Conservation (phyloP, 139 green algal species). For the Coelastrella sp. region DNA sequence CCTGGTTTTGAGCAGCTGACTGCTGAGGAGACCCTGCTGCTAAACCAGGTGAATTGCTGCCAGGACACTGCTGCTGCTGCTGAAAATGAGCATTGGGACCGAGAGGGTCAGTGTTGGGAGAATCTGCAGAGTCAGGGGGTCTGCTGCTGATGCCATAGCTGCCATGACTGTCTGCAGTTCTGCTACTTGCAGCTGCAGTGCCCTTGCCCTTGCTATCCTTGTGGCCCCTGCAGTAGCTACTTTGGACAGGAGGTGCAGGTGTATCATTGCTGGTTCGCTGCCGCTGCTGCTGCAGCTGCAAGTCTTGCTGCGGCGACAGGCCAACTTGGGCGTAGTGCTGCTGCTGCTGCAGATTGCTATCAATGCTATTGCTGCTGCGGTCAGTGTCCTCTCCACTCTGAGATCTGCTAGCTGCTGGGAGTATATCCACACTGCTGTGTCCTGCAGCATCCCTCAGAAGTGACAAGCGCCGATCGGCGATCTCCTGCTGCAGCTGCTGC, state of each 20-base stretch:
- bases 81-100: not conserved
- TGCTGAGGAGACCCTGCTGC: not conserved
- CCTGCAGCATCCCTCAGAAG: constrained; percentile 25
- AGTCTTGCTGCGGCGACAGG: not conserved
- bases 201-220: not conserved
- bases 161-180: not conserved
- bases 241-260: not conserved
- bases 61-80: constrained; percentile 5
- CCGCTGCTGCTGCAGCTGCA: constrained; percentile 13
- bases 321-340: not conserved
- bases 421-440: not conserved
- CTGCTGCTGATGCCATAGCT: not conserved
- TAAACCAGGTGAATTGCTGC: not conserved
- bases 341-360: constrained; percentile 3
- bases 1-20: not conserved
- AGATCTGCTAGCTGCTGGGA: not conserved
- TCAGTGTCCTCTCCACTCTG: not conserved
- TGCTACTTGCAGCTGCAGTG: not conserved
- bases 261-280: not conserved
- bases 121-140: not conserved
- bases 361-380: constrained; percentile 18
- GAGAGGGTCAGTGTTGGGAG: not conserved
- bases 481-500: constrained; percentile 9
- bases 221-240: not conserved
- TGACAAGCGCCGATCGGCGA: not conserved